These are phyloP conservation scores for Chlamydomonas schloesseri DNA, from an alignment of 139 green algal genomes.

Conservation along the genomic window DNA sequence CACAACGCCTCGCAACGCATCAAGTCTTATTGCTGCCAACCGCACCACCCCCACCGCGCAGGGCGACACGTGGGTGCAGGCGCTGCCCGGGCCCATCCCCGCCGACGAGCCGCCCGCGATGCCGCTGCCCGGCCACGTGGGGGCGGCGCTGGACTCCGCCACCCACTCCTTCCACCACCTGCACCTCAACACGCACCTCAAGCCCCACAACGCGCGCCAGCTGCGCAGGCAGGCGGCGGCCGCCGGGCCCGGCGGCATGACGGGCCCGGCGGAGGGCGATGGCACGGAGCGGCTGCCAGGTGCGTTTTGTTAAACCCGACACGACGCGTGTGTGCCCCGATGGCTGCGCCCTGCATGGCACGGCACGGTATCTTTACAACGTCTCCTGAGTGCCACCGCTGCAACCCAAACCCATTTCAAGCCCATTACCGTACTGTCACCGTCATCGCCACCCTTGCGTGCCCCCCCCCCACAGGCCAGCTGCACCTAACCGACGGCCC, in stretches of 20 bases:
- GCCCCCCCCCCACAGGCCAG: not conserved
- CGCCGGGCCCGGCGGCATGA: not conserved
- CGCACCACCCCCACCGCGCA: too few relatives aligned
- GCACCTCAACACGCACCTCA: constrained; percentile 35
- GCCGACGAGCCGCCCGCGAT: not conserved
- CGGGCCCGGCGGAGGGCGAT: too few relatives aligned
- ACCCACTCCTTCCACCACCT: constrained; percentile 45
- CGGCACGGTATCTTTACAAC: too few relatives aligned
- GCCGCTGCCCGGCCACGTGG: constrained; percentile 14
- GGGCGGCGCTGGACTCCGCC: constrained; percentile 28
- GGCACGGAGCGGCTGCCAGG: not conserved
- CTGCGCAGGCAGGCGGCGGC: not conserved
- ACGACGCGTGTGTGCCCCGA: too few relatives aligned
- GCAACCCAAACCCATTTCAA: too few relatives aligned
- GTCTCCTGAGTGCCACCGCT: too few relatives aligned
- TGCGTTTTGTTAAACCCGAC: too few relatives aligned
- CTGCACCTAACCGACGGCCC: not conserved
- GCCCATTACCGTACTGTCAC: not conserved
- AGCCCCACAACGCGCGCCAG: not conserved
- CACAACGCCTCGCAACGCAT: too few relatives aligned
- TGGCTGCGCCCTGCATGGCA: too few relatives aligned
- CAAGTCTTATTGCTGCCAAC: too few relatives aligned
- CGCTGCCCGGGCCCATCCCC: constrained; percentile 17
- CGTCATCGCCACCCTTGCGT: not conserved
- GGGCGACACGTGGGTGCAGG: constrained; percentile 40